Evolutionary conservation across 305 asterid genomes (phyloP), one percentile per base, ranked within the genome.

Genomic region (Fraxinus latifolia): DNA sequence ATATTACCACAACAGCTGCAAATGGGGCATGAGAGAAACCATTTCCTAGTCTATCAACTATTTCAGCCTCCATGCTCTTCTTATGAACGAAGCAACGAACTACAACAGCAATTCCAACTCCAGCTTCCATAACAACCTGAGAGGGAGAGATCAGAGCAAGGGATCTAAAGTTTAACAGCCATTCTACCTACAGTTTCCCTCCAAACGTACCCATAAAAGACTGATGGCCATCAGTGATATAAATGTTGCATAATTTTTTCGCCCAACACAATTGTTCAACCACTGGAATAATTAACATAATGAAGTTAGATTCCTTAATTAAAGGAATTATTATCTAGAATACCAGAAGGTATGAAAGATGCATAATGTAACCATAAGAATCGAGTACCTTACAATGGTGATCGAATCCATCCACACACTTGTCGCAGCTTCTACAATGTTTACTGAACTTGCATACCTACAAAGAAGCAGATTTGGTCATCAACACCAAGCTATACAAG

Each of bases 351-450:
- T 3, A 80, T 78, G 67, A 65, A 36, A 81, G 27, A 82, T 60
- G 78, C 74, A 37, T 34, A 60, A 53, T 0, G 44, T 77, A 68
- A 72, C 15, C 21, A 12, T 76, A 23, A 73, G 75, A 58, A 80
- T 79, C 77, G 82, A 68, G 78, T 93, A 96, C 99, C 94, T 98
- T 97, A 78, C 99, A 96, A 84, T 96, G 99, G 89, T 96, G 99
- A 90, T 96, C 99, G 82, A 96, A 96, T 88, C 96, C 99, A 86
- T 96, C 99, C 58, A 96, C 98, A 77, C 99, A 96, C 90, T 96
- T 96, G 89, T 96, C 99, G 83, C 99, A 96, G 82, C 99, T 96
- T 91, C 99, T 89, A 85, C 99, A 96, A 81, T 96, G 99, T 90
- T 96, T 96, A 89, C 99, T 96, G 87, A 91, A 95, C 90, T 91